A percentile compares a stretch with the other conserved stretches of the same genome.
These are phyloP conservation scores for Cinchona pubescens DNA, from an alignment of 257 asterid genomes.

Conservation along the genomic window DNA sequence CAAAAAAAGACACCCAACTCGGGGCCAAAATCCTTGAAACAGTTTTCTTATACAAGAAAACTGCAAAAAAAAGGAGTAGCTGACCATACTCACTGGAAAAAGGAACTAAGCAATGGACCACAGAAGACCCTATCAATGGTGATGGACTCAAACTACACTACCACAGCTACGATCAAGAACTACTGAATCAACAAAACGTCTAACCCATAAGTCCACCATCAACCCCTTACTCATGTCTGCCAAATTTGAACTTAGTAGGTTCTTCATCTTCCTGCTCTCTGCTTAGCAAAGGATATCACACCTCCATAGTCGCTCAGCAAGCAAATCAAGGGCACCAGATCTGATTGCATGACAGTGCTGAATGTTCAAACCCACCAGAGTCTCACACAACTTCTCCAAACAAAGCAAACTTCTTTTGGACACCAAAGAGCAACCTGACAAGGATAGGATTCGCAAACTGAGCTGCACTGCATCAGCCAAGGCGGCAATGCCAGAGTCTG, in stretches of 20 bases:
- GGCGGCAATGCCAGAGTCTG: slow-evolving; percentile 60
- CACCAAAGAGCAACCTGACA: slow-evolving; percentile 54
- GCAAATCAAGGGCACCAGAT: slow-evolving; percentile 37
- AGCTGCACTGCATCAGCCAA: slow-evolving; percentile 56
- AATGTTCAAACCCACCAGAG: slow-evolving; percentile 66
- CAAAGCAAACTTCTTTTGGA: slow-evolving; percentile 56
- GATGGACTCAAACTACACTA: slow-evolving; percentile 48
- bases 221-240: neutral
- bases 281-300: slow-evolving; percentile 71
- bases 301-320: slow-evolving; percentile 68
- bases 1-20: slow-evolving; percentile 24
- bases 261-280: neutral
- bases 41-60: slow-evolving; percentile 34
- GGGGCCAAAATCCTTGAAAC: slow-evolving; percentile 47
- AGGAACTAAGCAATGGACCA: slow-evolving; percentile 34
- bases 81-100: slow-evolving; percentile 56
- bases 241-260: neutral
- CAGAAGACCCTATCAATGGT: slow-evolving; percentile 28
- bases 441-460: slow-evolving; percentile 57
- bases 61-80: slow-evolving; percentile 50
- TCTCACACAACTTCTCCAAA: slow-evolving; percentile 48
- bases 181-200: slow-evolving; percentile 23
- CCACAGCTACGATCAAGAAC: slow-evolving; percentile 29
- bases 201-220: slow-evolving; percentile 11
- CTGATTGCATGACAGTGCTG: slow-evolving; percentile 66